Percentiles rank a stretch among this genome's conserved stretches.
phyloP scores from a whole-genome alignment of 2,329 filamentous ascomycete species.

The Coniochaeta hoffmannii region DNA sequence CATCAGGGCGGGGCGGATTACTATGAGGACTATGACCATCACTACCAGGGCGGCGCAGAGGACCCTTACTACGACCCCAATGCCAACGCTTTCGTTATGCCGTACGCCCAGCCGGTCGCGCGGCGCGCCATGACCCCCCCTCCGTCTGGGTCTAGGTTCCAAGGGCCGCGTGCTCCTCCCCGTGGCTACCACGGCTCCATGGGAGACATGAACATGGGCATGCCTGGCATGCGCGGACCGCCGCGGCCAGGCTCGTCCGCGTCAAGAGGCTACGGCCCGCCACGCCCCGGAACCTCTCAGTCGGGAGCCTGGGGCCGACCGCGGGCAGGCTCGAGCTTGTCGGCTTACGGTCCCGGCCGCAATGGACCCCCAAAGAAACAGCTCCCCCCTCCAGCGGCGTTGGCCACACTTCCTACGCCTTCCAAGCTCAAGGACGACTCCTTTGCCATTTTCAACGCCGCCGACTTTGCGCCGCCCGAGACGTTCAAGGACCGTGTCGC shows the following conservation, averaged over 20 bases:
- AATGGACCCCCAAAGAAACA: constrained; percentile 33
- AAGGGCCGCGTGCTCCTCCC: constrained; percentile 27
- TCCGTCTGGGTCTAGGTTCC: constrained; percentile 47
- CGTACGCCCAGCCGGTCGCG: constrained; percentile 77
- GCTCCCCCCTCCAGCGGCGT: constrained; percentile 62
- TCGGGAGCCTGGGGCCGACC: constrained; percentile 32
- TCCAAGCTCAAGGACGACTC: constrained; percentile 76
- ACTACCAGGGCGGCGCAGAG: constrained; percentile 54
- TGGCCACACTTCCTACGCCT: constrained; percentile 76
- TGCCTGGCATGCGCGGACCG: constrained; percentile 27
- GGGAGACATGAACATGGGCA: constrained; percentile 38
- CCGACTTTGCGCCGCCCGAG: constrained; percentile 81
- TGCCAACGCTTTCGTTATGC: constrained; percentile 65
- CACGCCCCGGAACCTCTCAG: constrained; percentile 57
- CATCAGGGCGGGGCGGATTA: constrained; percentile 35
- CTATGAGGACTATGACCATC: constrained; percentile 68
- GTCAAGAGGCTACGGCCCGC: constrained; percentile 30
- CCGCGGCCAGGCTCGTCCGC: constrained; percentile 24
- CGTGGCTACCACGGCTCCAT: constrained; percentile 36
- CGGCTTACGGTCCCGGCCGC: constrained; percentile 25
- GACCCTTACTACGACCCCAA: constrained; percentile 60
- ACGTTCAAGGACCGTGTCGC: constrained; percentile 58
- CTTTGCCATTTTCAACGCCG: constrained; percentile 58
- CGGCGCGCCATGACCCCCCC: constrained; percentile 95
- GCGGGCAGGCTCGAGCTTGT: constrained; percentile 42